Base-by-base conservation (phyloP, 1,139 yeast genomes). In the Candida albicans region DNA sequence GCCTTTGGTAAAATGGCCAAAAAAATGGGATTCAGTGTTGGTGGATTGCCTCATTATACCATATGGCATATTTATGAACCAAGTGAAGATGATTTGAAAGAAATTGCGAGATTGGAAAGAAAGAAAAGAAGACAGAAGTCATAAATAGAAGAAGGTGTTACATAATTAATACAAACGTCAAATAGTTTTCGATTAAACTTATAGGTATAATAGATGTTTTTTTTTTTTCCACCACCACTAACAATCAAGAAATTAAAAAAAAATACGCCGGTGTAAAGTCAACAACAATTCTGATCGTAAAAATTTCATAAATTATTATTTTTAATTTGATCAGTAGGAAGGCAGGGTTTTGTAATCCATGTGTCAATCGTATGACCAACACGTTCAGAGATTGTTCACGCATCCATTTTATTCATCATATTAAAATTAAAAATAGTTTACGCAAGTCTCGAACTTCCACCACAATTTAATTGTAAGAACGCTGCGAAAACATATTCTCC, bases 51-150 rank as follows among this genome's bases (percentile, higher is more conserved):
- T 30, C 95, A 89, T 66, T 89, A 89, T 61, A 87, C 91, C 1
- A 76, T 89, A 35, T 88, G 96, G 96, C 91, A 84, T 62, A 84
- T 84, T 44, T 84, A 84, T 64, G 96, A 87, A 58, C 91, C 95
- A 33, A 87, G 96, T 67, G 96, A 87, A 61, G 97, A 91, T 58
- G 97, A 91, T 64, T 70, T 89, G 50, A 75, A 77, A 58, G 81
- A 83, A 56, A 87, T 88, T 42, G 85, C 88, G 2, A 74, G 77
- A 60, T 75, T 78, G 70, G 95, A 81, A 65, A 76, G 91, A 65
- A 81, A 75, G 60, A 83, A 77, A 68, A 77, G 87, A 66, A 70
- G 80, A 57, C 55, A 59, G 43, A 52, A 60, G 58, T 48, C 54
- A 44, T 26, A 13, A 12, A 13, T 8, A 31, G 24, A 15, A 33